These are phyloP conservation scores for Rhizopus delemar DNA, from an alignment of 371 early-diverging fungal species.

Conservation along the genomic window DNA sequence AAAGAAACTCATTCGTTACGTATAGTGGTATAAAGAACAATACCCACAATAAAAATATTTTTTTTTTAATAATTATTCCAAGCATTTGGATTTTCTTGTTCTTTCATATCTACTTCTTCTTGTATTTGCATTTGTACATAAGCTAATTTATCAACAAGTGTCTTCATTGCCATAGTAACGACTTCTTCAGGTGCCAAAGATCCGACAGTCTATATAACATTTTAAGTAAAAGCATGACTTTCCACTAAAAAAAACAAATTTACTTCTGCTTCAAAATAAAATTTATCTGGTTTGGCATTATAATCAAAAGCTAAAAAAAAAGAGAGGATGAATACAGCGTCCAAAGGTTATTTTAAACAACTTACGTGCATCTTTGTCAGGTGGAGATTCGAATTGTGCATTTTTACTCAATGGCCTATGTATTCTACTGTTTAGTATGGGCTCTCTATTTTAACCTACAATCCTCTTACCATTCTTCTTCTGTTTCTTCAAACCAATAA, in stretches of 20 bases:
- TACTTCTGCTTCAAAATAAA: slow-evolving; percentile 90
- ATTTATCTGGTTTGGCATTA: slow-evolving; percentile 81
- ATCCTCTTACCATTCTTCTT: slow-evolving; percentile 76
- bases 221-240: not conserved
- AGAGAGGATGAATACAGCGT: not conserved
- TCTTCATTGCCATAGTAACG: slow-evolving; percentile 78
- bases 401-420: slow-evolving; percentile 75
- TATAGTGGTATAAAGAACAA: not conserved
- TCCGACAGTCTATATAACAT: slow-evolving; percentile 68
- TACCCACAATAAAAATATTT: not conserved
- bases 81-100: slow-evolving; percentile 38
- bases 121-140: slow-evolving; percentile 76
- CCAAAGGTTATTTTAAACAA: slow-evolving; percentile 14
- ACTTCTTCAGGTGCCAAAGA: slow-evolving; percentile 87
- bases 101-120: slow-evolving; percentile 57
- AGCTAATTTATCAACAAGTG: slow-evolving; percentile 82
- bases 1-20: not conserved
- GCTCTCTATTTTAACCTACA: not conserved
- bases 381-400: slow-evolving; percentile 68
- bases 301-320: slow-evolving; percentile 74
- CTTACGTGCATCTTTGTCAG: slow-evolving; percentile 63
- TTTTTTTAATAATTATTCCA: slow-evolving; percentile 30
- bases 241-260: slow-evolving; percentile 3
- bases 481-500: slow-evolving; percentile 94
- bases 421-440: not conserved